phyloP scores from a whole-genome alignment of 164 flowering plant species.

The Berberis vulgaris region DNA sequence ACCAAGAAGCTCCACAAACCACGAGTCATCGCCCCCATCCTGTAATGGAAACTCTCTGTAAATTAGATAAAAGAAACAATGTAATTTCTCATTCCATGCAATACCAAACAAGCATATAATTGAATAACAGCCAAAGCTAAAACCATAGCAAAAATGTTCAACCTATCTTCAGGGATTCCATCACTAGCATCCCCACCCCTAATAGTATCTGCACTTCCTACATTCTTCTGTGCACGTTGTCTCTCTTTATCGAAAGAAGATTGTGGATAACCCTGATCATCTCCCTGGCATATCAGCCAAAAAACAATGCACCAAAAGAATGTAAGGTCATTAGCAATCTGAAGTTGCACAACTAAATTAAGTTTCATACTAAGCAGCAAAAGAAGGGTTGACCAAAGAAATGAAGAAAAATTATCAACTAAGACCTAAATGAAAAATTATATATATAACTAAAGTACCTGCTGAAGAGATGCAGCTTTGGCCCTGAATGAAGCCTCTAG shows the following conservation, averaged over 20 bases:
- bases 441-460: slow-evolving; percentile 32
- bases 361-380: no score
- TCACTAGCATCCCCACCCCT: slow-evolving; percentile 29
- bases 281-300: slow-evolving; percentile 42
- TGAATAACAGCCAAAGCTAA: slow-evolving; percentile 3
- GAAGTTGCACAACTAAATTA: no score
- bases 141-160: not conserved
- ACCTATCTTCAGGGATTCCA: slow-evolving; percentile 16
- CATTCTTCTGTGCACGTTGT: slow-evolving; percentile 22
- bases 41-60: slow-evolving; percentile 7
- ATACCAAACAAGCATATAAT: not conserved
- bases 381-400: no score
- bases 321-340: no score
- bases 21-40: slow-evolving; percentile 27
- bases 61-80: slow-evolving; percentile 5
- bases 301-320: not conserved
- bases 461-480: slow-evolving; percentile 85
- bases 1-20: slow-evolving; percentile 65
- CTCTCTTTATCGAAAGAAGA: slow-evolving; percentile 26
- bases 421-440: no score
- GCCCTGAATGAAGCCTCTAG: slow-evolving; percentile 97
- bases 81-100: not conserved
- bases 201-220: slow-evolving; percentile 14
- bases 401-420: no score
- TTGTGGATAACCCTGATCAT: slow-evolving; percentile 26